phyloP scores from a whole-genome alignment of 2,329 filamentous ascomycete genomes.

The Cryoendolithus antarcticus region DNA sequence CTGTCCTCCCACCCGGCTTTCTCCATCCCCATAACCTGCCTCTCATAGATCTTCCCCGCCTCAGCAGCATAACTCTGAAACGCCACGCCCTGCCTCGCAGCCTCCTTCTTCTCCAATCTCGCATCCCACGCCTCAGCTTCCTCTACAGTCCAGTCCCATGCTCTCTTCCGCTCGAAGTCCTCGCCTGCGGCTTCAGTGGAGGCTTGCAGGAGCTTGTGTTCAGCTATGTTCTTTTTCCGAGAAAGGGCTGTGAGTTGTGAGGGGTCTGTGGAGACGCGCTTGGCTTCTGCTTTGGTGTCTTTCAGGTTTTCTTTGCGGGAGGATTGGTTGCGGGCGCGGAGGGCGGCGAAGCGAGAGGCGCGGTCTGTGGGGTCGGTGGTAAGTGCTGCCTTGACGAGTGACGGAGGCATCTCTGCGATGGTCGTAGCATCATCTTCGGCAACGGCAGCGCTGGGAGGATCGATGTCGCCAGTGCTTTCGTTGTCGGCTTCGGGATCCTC shows the following conservation, averaged over 20 bases:
- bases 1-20: conserved; percentile 17
- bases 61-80: conserved; percentile 85
- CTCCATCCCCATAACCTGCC: conserved; percentile 69
- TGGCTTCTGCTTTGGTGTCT: conserved; percentile 71
- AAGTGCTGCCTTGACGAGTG: neutral
- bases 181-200: conserved; percentile 74
- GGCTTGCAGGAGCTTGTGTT: conserved; percentile 85
- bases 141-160: conserved; percentile 97
- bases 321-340: conserved; percentile 56
- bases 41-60: conserved; percentile 85
- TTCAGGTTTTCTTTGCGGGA: conserved; percentile 61
- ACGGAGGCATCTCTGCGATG: conserved; percentile 3
- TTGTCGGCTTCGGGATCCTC: conserved; percentile 11
- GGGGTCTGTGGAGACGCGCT: conserved; percentile 66
- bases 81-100: conserved; percentile 69
- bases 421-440: neutral
- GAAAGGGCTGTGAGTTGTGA: conserved; percentile 65
- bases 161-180: conserved; percentile 94
- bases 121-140: conserved; percentile 92
- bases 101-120: conserved; percentile 72
- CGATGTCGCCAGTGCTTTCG: conserved; percentile 1
- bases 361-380: conserved; percentile 38
- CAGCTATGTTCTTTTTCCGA: conserved; percentile 74
- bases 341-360: conserved; percentile 68
- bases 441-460: too few relatives aligned